These are phyloP conservation scores for Amaranthus palmeri DNA, from an alignment of 148 eudicot species.

Conservation along the genomic window DNA sequence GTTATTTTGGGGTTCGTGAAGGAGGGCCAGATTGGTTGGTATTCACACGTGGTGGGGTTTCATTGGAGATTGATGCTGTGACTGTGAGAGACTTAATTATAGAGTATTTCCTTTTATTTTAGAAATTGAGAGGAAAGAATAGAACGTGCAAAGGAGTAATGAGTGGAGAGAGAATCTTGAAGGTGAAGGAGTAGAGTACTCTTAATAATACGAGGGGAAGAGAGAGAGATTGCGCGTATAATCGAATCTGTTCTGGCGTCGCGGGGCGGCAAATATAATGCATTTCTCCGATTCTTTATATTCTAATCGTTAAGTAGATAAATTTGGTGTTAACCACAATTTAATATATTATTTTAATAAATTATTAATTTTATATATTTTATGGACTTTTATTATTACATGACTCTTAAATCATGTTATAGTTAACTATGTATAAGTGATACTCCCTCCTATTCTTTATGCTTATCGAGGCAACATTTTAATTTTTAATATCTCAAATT, in stretches of 20 bases:
- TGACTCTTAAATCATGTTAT: background rate
- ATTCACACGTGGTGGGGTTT: constrained; percentile 14
- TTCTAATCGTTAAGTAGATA: too few relatives aligned
- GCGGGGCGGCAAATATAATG: constrained; percentile 6
- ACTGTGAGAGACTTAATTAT: background rate
- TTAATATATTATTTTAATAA: background rate
- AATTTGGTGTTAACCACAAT: too few relatives aligned
- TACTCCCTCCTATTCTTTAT: too few relatives aligned
- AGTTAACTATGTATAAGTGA: background rate
- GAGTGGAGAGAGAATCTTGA: constrained; percentile 18
- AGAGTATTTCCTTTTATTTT: background rate
- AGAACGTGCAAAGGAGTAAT: constrained; percentile 58
- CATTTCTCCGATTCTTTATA: too few relatives aligned
- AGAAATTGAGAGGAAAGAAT: background rate
- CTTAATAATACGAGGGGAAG: constrained; percentile 16
- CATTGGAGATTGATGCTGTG: background rate
- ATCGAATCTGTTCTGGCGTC: constrained; percentile 30
- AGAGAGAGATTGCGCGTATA: constrained; percentile 7
- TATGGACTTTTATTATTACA: too few relatives aligned
- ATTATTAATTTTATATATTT: background rate
- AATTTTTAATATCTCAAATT: too few relatives aligned
- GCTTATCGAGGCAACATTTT: too few relatives aligned
- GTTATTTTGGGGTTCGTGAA: constrained; percentile 29
- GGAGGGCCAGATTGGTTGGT: constrained; percentile 12
- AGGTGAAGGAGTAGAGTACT: constrained; percentile 19